Conservation (phyloP, 257 asterid genomes). For the Jaltomata sinuosa region DNA sequence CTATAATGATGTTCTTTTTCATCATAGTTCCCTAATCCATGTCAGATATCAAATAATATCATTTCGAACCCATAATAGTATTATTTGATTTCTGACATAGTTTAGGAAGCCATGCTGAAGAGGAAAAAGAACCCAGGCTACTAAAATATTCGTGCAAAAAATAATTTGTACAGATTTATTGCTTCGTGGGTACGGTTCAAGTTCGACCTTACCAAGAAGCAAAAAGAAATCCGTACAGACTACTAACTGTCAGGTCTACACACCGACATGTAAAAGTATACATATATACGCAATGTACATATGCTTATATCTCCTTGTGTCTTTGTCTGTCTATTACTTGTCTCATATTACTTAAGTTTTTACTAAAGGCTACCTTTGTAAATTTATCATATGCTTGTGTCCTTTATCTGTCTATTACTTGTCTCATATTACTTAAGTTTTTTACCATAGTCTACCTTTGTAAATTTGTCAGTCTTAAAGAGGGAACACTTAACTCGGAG, state of each 20-base stretch:
- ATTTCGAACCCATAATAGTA: neutral
- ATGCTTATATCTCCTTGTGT: neutral
- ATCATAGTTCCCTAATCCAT: neutral
- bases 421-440: conserved; percentile 2
- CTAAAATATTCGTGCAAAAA: neutral
- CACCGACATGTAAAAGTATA: neutral
- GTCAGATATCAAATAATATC: neutral
- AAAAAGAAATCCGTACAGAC: neutral
- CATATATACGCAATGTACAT: neutral
- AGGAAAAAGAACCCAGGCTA: neutral
- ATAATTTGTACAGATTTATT: neutral
- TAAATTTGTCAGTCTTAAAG: conserved; percentile 58
- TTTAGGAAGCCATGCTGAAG: neutral
- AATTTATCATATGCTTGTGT: neutral
- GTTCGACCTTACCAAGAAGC: neutral
- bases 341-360: neutral
- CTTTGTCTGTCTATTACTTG: neutral
- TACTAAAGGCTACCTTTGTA: neutral
- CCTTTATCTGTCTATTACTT: neutral
- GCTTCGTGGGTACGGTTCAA: neutral
- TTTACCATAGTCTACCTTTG: neutral
- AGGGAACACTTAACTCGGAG: conserved; percentile 93
- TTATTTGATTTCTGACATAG: neutral
- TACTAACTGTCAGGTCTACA: neutral
- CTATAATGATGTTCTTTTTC: neutral